Percentiles rank a stretch among this genome's conserved stretches.
phyloP scores from a whole-genome alignment of 1,139 yeast species.

The Yamadazyma dendronema region DNA sequence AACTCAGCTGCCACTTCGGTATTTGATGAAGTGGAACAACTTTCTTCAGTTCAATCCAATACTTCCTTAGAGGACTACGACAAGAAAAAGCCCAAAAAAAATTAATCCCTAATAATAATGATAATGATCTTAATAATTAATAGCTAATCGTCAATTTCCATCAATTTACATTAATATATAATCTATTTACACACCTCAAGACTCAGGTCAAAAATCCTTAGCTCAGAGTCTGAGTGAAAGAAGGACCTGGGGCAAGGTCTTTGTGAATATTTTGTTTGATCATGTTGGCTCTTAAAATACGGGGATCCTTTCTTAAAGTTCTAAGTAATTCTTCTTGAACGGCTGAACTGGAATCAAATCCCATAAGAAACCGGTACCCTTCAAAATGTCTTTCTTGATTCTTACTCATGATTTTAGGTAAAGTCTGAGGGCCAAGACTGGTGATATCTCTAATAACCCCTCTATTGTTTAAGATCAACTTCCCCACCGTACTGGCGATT shows the following conservation, averaged over 20 bases:
- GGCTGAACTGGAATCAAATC: constrained; percentile 80
- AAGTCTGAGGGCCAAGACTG: constrained; percentile 72
- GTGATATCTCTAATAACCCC: constrained; percentile 85
- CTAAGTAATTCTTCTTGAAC: constrained; percentile 85
- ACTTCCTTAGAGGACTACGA: constrained; percentile 15
- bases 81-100: constrained; percentile 11
- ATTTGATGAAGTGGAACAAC: constrained; percentile 27
- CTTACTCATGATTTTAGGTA: constrained; percentile 80
- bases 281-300: constrained; percentile 78
- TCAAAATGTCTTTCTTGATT: constrained; percentile 89
- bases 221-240: constrained; percentile 38
- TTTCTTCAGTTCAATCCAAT: constrained; percentile 15
- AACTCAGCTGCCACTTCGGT: constrained; percentile 43
- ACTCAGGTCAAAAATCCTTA: constrained; percentile 1
- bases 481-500: constrained; percentile 79
- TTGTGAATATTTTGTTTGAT: constrained; percentile 63
- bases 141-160: constrained; percentile 6
- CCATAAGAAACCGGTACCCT: constrained; percentile 83
- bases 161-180: constrained; percentile 4
- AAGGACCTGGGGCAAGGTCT: constrained; percentile 52
- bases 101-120: constrained; percentile 1
- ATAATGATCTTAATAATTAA: constrained; percentile 11
- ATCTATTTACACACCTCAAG: constrained; percentile 5
- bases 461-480: constrained; percentile 79
- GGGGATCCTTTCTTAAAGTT: constrained; percentile 82